Percentiles rank a stretch among this genome's conserved stretches.
phyloP scores from a whole-genome alignment of 176 grass and related monocot species.

The Carex myosuroides region DNA sequence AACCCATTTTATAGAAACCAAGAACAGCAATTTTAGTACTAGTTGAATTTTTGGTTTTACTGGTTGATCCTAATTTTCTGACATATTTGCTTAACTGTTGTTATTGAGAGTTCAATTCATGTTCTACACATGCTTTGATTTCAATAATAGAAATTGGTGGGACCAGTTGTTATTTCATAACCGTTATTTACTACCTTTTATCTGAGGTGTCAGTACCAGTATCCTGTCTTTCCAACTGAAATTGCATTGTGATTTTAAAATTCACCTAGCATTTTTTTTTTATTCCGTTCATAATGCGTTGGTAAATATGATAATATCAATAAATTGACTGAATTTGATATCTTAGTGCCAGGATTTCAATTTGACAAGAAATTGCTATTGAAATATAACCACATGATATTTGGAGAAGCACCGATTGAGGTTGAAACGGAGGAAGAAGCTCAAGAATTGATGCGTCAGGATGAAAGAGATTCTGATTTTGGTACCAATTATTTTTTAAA shows the following conservation, averaged over 20 bases:
- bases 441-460: constrained; percentile 65
- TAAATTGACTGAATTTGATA: constrained; percentile 19
- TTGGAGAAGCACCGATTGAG: constrained; percentile 59
- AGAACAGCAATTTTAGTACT: background rate
- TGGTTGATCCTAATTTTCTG: background rate
- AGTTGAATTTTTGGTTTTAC: background rate
- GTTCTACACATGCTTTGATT: no score
- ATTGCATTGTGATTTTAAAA: background rate
- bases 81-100: background rate
- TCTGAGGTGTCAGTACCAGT: background rate
- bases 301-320: background rate
- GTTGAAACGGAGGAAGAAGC: constrained; percentile 74
- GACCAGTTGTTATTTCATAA: background rate
- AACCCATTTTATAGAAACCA: background rate
- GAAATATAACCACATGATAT: constrained; percentile 84
- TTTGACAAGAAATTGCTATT: constrained; percentile 60
- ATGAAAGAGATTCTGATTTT: constrained; percentile 65
- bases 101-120: background rate
- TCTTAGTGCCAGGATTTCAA: constrained; percentile 67
- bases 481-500: constrained; percentile 37
- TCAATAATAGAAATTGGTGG: no score
- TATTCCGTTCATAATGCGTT: background rate
- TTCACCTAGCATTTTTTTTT: background rate
- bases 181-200: background rate
- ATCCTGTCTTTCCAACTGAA: background rate